Evolutionary conservation across 768 basidiomycete genomes (phyloP), one percentile per base, ranked within the genome.

Genomic region (Kwoniella dendrophila): DNA sequence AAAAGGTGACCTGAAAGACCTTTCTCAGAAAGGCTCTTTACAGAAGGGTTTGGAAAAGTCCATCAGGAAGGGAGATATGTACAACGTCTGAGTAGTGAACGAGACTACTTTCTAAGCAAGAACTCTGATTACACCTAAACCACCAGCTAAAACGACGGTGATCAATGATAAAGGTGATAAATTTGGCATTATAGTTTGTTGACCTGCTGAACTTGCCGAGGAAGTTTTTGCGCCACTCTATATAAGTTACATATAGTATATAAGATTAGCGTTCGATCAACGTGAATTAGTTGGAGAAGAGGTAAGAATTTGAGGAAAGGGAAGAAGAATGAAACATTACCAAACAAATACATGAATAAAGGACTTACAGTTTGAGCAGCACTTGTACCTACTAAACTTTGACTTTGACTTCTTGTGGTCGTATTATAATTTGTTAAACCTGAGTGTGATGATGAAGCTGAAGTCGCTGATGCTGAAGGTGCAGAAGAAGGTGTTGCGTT

Each of bases 351-450:
- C 29, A 49, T 20, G 47, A 12, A 26, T 20, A 20, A 49, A 24
- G 22, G 16, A 60, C 59, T 45, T 24, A 60, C 59, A 26, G 56
- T 58, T 43, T 60, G 59, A 41, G 59, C 59, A 30, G 50, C 40
- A 29, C 50, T 45, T 8, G 59, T 60, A 5, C 50, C 41, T 4
- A 26, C 32, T 3, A 52, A 40, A 38, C 50, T 52, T 4, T 22
- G 30, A n/a, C 33, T 48, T 10, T 45, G 34, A 33, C 33, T 53
- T 43, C 59, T 52, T 6, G 59, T 60, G 4, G 59, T 60, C 4
- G 59, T 60, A 16, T 60, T 60, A 32, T 60, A 60, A 14, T 53
- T 40, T 24, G 59, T 60, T 22, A 60, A 16, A 7, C 59, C 59
- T 3, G 48, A 51, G 34, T 58, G 56, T 12, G 44, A 44, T 38